phyloP scores from a whole-genome alignment of 768 basidiomycete species.

The Boletellus emodensis region DNA sequence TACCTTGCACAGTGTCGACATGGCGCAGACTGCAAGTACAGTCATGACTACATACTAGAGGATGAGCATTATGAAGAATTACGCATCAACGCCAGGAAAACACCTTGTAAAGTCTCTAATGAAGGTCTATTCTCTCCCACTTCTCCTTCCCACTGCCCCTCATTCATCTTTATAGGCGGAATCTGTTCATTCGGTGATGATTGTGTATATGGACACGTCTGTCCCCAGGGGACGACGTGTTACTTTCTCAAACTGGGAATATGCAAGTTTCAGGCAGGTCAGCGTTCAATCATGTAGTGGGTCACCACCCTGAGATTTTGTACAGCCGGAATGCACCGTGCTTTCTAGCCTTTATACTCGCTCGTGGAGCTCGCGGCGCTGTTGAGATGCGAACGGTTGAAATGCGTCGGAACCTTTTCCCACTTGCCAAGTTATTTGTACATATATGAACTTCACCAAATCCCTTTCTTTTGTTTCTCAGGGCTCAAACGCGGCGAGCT shows the following conservation, averaged over 20 bases:
- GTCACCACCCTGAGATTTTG: slow-evolving; percentile 9
- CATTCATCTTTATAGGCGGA: slow-evolving; percentile 39
- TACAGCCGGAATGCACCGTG: slow-evolving; percentile 41
- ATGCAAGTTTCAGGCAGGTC: slow-evolving; percentile 63
- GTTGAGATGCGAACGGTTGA: slow-evolving; percentile 10
- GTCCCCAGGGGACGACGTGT: slow-evolving; percentile 48
- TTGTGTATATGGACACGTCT: slow-evolving; percentile 42
- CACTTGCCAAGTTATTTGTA: slow-evolving; percentile 26
- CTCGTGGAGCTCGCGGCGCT: slow-evolving; percentile 7
- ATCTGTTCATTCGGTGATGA: slow-evolving; percentile 55
- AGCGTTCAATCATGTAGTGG: slow-evolving; percentile 20
- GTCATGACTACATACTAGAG: slow-evolving; percentile 56
- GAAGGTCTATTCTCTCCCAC: slow-evolving; percentile 39
- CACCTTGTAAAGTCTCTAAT: slow-evolving; percentile 57
- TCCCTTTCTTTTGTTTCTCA: slow-evolving; percentile 23
- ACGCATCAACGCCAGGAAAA: slow-evolving; percentile 53
- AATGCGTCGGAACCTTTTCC: slow-evolving; percentile 9
- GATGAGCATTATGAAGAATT: slow-evolving; percentile 53
- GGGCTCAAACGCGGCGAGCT: slow-evolving; percentile 21
- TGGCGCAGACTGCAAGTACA: slow-evolving; percentile 55
- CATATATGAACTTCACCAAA: slow-evolving; percentile 32
- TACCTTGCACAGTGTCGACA: slow-evolving; percentile 61
- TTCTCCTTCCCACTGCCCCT: background rate
- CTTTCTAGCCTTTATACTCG: slow-evolving; percentile 15
- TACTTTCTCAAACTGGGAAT: slow-evolving; percentile 49